Evolutionary conservation across 495 filamentous ascomycete genomes (phyloP).

Genomic region (Immersiella caudata): DNA sequence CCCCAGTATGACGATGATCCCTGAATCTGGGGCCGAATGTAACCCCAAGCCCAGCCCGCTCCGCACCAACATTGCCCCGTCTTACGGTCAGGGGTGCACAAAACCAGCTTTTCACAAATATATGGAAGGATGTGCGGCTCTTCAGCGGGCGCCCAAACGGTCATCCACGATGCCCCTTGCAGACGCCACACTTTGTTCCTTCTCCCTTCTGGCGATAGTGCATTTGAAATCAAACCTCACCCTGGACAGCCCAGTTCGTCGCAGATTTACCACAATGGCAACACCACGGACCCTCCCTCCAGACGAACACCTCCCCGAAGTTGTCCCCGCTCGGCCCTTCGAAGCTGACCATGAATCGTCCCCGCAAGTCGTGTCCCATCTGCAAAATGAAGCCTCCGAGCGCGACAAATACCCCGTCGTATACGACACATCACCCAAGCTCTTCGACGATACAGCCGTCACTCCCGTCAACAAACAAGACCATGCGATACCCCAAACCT

Average conservation of each 20-base stretch:
- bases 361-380: constrained; percentile 20
- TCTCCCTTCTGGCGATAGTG: neutral
- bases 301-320: constrained; percentile 37
- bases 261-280: neutral
- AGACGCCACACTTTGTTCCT: neutral
- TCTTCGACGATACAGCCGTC: constrained; percentile 14
- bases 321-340: constrained; percentile 21
- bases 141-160: too few relatives aligned
- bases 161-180: neutral
- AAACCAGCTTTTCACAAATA: neutral
- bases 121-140: neutral
- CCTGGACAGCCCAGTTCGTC: neutral
- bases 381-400: constrained; percentile 13
- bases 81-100: neutral
- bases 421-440: constrained; percentile 33
- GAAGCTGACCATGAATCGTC: constrained; percentile 21
- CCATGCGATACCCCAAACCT: neutral
- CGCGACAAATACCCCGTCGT: constrained; percentile 32
- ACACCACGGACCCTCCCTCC: neutral
- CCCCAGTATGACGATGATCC: too few relatives aligned
- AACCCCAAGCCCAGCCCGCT: too few relatives aligned
- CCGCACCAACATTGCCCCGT: neutral
- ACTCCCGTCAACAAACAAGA: neutral
- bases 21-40: too few relatives aligned
- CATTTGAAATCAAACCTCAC: neutral